Evolutionary conservation across 371 early-diverging fungal genomes (phyloP).

Genomic region (Rhizopus microsporus): DNA sequence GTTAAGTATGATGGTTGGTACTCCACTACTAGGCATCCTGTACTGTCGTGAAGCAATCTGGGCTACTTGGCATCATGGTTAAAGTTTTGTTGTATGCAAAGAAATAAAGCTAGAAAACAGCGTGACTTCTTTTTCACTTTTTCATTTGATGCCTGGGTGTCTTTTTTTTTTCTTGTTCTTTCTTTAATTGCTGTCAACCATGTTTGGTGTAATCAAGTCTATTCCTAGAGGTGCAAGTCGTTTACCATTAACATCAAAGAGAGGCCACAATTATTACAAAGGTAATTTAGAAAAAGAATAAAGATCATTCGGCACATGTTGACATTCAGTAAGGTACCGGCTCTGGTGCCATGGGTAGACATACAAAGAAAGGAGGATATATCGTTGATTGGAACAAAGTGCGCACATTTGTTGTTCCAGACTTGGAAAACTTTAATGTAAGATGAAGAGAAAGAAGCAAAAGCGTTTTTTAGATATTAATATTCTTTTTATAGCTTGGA

Average conservation of each 20-base stretch:
- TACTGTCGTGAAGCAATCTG: constrained; percentile 68
- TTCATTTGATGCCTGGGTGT: background rate
- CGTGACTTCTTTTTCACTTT: background rate
- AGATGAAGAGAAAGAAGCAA: constrained; percentile 5
- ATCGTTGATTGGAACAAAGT: constrained; percentile 74
- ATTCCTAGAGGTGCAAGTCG: constrained; percentile 76
- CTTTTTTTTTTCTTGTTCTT: constrained; percentile 6
- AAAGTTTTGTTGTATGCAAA: background rate
- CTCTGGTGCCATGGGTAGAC: constrained; percentile 82
- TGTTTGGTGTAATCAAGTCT: constrained; percentile 75
- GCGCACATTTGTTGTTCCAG: constrained; percentile 81
- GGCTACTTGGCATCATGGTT: constrained; percentile 8
- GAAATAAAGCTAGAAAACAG: background rate
- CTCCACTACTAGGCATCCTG: constrained; percentile 76
- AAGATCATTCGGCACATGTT: background rate
- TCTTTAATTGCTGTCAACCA: constrained; percentile 18
- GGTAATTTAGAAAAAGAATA: constrained; percentile 42
- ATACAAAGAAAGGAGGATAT: constrained; percentile 79
- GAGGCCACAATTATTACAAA: constrained; percentile 84
- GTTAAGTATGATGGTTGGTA: constrained; percentile 81
- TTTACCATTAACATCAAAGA: constrained; percentile 77
- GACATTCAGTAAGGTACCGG: constrained; percentile 63
- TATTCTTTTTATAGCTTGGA: constrained; percentile 47
- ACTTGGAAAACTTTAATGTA: constrained; percentile 73
- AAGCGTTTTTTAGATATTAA: background rate